A percentile compares a stretch with the other conserved stretches of the same genome.
phyloP scores from a whole-genome alignment of 2,329 filamentous ascomycete genomes.

The Colletotrichum gigasporum region DNA sequence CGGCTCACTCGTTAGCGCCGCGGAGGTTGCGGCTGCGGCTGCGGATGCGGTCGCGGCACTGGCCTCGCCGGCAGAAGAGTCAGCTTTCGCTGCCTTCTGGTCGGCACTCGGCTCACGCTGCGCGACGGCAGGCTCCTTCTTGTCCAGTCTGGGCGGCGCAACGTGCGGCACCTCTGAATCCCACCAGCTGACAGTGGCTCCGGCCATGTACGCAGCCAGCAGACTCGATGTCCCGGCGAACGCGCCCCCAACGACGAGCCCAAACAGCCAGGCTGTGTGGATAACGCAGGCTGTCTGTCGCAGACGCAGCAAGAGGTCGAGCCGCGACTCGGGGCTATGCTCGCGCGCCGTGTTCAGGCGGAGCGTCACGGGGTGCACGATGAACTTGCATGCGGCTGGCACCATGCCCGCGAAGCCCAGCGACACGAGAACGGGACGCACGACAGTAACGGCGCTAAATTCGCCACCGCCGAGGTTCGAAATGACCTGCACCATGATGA shows the following conservation, averaged over 20 bases:
- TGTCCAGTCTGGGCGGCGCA: neutral
- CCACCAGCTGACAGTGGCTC: constrained; percentile 69
- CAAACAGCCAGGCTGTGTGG: constrained; percentile 61
- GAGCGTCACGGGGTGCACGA: constrained; percentile 52
- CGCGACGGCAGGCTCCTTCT: neutral
- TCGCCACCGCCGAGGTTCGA: constrained; percentile 63
- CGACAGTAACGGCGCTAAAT: constrained; percentile 44
- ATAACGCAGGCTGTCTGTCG: constrained; percentile 50
- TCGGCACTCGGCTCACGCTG: neutral
- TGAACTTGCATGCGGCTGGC: constrained; percentile 56
- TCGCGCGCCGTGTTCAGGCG: constrained; percentile 43
- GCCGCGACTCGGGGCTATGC: constrained; percentile 28
- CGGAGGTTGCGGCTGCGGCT: too few relatives aligned
- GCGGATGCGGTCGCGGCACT: neutral
- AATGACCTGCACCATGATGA: constrained; percentile 82
- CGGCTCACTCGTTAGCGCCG: neutral
- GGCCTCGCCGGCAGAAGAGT: neutral
- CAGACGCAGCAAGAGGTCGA: constrained; percentile 39
- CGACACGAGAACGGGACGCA: constrained; percentile 57
- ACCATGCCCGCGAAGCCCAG: constrained; percentile 59
- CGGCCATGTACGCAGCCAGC: constrained; percentile 71
- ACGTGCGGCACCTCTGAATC: constrained; percentile 47
- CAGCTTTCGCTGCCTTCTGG: neutral
- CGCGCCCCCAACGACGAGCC: constrained; percentile 57
- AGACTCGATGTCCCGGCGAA: constrained; percentile 72